Base-by-base conservation (phyloP, 139 green algal species). In the Tetradesmus obliquus region DNA sequence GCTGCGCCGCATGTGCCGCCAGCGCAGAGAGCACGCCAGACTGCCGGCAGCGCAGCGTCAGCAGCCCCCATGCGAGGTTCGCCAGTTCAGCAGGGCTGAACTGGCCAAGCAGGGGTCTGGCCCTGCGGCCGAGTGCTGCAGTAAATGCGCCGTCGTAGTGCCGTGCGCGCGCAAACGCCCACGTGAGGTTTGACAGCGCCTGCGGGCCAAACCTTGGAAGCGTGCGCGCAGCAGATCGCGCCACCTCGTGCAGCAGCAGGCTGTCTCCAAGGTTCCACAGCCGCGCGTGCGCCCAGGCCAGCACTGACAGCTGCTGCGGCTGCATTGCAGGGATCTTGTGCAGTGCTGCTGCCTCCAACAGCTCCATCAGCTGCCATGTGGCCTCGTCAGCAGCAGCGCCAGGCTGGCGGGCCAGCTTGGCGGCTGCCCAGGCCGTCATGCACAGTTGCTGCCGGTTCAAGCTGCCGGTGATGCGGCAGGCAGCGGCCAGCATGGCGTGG, bases 121-220 rank as follows among this genome's bases (percentile, higher is more conserved):
- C 82, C 6, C 89, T 53, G 7, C 82, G 81, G 4, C 57, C 82
- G 13, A 92, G 19, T 12, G 81, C 89, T 15, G 81, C 66, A 19
- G 86, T 72, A 7, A 92, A 20, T 53, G 82, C 53, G 10, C 82
- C 82, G 72, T 92, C 72, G 54, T 92, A 92, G 13, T 88, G 82
- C 4, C 89, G 82, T 5, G 69, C 53, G 10, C 53, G 80, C 57
- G 92, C 94, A 87, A 92, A 94, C 32, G 94, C 94, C 94, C 94
- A 95, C 0, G 87, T 79, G 17, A 91, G 86, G 90, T 95, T 95
- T 7, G 91, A 82, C 13, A 94, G 53, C 55, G 94, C 91, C 87
- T 95, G 92, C 20, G 89, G 89, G 45, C 62, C 53, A 51, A 92
- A 76, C 32, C 66, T 62, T 17, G 19, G 22, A 8, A 88, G 32